phyloP scores from a whole-genome alignment of 192 early-diverging fungal species.

The Pilobolus umbonatus region DNA sequence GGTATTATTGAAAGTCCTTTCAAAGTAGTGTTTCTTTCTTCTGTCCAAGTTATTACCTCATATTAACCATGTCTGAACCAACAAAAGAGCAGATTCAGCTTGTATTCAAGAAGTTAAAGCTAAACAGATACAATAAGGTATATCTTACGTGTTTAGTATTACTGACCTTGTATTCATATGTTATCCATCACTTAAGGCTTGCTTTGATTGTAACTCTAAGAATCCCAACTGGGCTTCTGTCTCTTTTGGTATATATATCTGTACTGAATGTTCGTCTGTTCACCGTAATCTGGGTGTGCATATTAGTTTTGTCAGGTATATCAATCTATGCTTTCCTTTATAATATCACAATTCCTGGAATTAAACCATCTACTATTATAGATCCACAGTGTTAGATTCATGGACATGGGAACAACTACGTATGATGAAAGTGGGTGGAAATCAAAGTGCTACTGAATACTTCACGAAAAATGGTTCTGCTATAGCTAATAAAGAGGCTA shows the following conservation, averaged over 20 bases:
- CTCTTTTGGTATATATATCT: constrained; percentile 92
- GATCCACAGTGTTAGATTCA: constrained; percentile 83
- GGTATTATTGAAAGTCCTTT: too few relatives aligned
- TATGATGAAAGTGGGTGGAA: constrained; percentile 88
- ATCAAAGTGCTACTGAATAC: constrained; percentile 73
- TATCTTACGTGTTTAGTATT: background rate
- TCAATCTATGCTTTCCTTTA: background rate
- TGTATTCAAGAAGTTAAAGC: constrained; percentile 64
- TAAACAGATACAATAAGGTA: constrained; percentile 62
- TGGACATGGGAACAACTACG: constrained; percentile 95
- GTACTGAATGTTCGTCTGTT: constrained; percentile 92
- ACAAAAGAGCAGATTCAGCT: constrained; percentile 56
- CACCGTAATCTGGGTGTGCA: constrained; percentile 98
- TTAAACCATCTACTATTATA: constrained; percentile 11
- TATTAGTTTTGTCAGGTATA: constrained; percentile 89
- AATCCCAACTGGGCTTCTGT: constrained; percentile 95
- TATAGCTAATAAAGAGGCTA: constrained; percentile 69
- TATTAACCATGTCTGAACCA: constrained; percentile 34
- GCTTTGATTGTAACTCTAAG: constrained; percentile 95
- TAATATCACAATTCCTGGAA: background rate
- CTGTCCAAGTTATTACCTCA: too few relatives aligned
- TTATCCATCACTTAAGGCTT: constrained; percentile 31
- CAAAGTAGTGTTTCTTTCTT: too few relatives aligned
- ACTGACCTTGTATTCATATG: background rate
- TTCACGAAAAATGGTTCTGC: constrained; percentile 70